phyloP scores from a whole-genome alignment of 352 stramenopile genomes.

The Phytophthora sp. region DNA sequence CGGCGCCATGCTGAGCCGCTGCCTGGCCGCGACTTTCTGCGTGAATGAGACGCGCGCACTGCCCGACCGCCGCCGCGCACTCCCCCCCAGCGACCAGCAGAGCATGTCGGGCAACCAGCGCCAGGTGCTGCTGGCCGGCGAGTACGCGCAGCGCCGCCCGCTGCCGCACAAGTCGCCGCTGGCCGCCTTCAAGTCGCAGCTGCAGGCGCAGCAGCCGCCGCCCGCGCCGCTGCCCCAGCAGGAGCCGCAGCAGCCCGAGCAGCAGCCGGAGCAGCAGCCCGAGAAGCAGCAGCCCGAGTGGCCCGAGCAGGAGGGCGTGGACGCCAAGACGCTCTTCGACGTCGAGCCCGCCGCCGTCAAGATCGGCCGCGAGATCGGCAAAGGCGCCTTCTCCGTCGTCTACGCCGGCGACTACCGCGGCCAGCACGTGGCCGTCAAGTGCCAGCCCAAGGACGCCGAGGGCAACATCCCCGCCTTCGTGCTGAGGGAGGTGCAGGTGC shows the following conservation, averaged over 20 bases:
- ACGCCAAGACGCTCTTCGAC: slow-evolving; percentile 47
- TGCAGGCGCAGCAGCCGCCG: slow-evolving; percentile 22
- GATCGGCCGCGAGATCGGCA: slow-evolving; percentile 84
- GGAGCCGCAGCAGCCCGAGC: slow-evolving; percentile 21
- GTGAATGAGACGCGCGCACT: slow-evolving; percentile 34
- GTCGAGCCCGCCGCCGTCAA: slow-evolving; percentile 68
- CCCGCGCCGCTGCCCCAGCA: slow-evolving; percentile 5
- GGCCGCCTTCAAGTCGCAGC: slow-evolving; percentile 31
- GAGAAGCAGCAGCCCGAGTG: slow-evolving; percentile 31
- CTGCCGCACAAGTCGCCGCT: slow-evolving; percentile 25
- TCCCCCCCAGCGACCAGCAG: slow-evolving; percentile 15
- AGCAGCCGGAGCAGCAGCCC: slow-evolving; percentile 20
- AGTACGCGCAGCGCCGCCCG: slow-evolving; percentile 38
- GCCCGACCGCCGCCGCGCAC: slow-evolving; percentile 26
- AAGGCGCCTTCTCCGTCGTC: slow-evolving; percentile 85
- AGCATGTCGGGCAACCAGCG: slow-evolving; percentile 36
- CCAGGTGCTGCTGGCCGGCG: slow-evolving; percentile 40
- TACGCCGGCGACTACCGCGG: slow-evolving; percentile 77
- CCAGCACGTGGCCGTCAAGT: slow-evolving; percentile 84
- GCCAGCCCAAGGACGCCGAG: slow-evolving; percentile 79
- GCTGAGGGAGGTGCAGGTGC: slow-evolving; percentile 77
- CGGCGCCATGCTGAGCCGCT: slow-evolving; percentile 34
- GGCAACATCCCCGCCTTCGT: slow-evolving; percentile 78
- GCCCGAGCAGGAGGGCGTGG: slow-evolving; percentile 18
- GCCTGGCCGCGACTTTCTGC: slow-evolving; percentile 36